Conservation (phyloP, 176 grass and related monocot genomes). For the Zea luxurians region DNA sequence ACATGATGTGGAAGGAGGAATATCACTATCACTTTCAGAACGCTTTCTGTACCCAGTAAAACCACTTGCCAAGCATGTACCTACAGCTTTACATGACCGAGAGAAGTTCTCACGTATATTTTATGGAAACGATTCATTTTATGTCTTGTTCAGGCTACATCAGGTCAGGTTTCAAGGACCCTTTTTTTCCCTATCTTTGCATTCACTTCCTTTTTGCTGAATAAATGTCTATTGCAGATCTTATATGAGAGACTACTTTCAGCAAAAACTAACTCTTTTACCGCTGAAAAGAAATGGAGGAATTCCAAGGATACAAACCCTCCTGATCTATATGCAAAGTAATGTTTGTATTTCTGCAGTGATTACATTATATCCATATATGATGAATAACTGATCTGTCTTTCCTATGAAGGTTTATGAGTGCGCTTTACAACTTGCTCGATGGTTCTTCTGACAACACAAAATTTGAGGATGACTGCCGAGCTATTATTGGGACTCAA, state of each 20-base stretch:
- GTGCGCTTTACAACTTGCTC: conserved; percentile 80
- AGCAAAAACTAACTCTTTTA: conserved; percentile 82
- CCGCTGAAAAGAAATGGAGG: conserved; percentile 97
- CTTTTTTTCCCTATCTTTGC: not conserved
- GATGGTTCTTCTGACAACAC: conserved; percentile 97
- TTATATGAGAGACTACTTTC: conserved; percentile 94
- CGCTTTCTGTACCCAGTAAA: conserved; percentile 73
- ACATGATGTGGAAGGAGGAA: conserved; percentile 68
- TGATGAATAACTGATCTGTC: conserved; percentile 8
- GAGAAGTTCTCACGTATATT: conserved; percentile 67
- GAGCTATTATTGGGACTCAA: conserved; percentile 93
- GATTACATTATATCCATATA: conserved; percentile 6
- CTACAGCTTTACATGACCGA: conserved; percentile 60
- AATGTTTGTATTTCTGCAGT: conserved; percentile 36
- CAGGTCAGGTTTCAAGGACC: conserved; percentile 58
- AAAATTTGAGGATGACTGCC: conserved; percentile 98
- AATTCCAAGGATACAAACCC: conserved; percentile 91
- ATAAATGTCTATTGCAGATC: conserved; percentile 54
- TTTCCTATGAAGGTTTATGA: conserved; percentile 73
- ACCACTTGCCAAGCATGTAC: conserved; percentile 84
- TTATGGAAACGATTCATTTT: conserved; percentile 98
- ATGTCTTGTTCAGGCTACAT: conserved; percentile 86
- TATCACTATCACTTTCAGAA: conserved; percentile 68
- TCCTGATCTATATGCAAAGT: conserved; percentile 93
- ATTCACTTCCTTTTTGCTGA: conserved; percentile 27